Evolutionary conservation across 2,329 filamentous ascomycete genomes (phyloP), one percentile per base, ranked within the genome.

Genomic region (Cladobotryum mycophilum): DNA sequence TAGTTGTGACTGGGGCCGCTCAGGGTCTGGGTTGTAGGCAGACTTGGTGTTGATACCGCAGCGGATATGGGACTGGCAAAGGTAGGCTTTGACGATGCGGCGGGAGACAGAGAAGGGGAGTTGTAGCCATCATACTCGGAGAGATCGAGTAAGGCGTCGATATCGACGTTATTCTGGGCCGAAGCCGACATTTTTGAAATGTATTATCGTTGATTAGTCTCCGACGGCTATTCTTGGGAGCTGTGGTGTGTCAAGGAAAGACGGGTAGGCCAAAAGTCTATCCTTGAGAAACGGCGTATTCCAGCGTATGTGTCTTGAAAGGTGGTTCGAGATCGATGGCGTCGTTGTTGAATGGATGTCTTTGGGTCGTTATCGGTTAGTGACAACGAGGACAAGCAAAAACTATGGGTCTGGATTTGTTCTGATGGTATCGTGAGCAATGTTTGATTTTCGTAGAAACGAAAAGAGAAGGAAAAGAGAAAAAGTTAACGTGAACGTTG

Each of bases 1-100:
- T 97, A 97, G 70, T 95, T 89, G 73, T 96, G 91, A 69, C 89
- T 96, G 8, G 93, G 92, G 35, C 84, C 88, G 44, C 82, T 84
- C 63, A 91, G 81, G 17, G 78, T 81, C 33, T 80, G 78, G 55
- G 85, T 79, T 7, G 78, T 68, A 15, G 80, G 68, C 52, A 84
- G 67, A 35, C 75, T 70, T n/a, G 80, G 77, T 5, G 81, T 76
- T 50, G 76, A 72, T 41, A 78, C 70, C 47, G 79, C 76, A 55
- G 75, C 71, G 5, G 78, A 70, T 7, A 77, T 65, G 7, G 79
- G 73, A 58, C 73, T 76, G 41, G 73, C 67, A 58, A 81, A 81
- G 33, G 75, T 69, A 34, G 71, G 68, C 70, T 80, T 86, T 47
- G 74, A 71, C n/a, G 71, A 67, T 14, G 70, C 65, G 5, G 76